A percentile compares a stretch with the other conserved stretches of the same genome.
phyloP scores from a whole-genome alignment of 768 basidiomycete genomes.

The Nidula microcarpa region DNA sequence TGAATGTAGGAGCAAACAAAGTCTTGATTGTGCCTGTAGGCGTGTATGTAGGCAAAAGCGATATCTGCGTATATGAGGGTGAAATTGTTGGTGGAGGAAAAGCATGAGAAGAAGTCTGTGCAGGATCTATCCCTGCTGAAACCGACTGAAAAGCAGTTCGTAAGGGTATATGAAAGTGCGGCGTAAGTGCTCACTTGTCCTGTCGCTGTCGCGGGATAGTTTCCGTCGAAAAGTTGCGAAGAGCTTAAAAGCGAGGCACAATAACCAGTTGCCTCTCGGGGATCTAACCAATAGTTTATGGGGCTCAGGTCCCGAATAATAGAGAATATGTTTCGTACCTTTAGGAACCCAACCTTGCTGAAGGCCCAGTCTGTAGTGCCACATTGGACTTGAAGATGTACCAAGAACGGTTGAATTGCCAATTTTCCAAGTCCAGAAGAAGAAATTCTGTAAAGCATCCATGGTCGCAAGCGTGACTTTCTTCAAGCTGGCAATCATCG shows the following conservation, averaged over 20 bases:
- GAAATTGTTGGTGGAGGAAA: constrained; percentile 67
- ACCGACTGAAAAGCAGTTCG: constrained; percentile 30
- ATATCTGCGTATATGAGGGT: constrained; percentile 50
- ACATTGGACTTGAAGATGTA: constrained; percentile 70
- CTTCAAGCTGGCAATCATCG: constrained; percentile 55
- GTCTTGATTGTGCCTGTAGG: constrained; percentile 64
- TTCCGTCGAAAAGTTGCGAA: constrained; percentile 45
- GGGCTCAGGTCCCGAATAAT: neutral
- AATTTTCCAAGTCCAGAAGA: constrained; percentile 98
- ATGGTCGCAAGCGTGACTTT: constrained; percentile 76
- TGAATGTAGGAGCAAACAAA: constrained; percentile 61
- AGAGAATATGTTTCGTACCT: constrained; percentile 41
- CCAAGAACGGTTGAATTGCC: constrained; percentile 72
- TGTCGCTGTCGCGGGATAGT: constrained; percentile 63
- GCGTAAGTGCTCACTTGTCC: constrained; percentile 44
- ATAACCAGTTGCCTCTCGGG: constrained; percentile 42
- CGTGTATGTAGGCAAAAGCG: constrained; percentile 66
- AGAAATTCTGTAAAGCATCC: constrained; percentile 90
- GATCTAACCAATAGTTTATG: constrained; percentile 23
- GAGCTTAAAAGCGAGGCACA: constrained; percentile 35
- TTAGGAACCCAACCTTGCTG: constrained; percentile 83
- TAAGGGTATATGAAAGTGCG: neutral
- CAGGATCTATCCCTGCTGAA: constrained; percentile 56
- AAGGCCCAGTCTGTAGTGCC: constrained; percentile 88
- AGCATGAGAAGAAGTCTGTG: constrained; percentile 41